Percentiles rank a stretch among this genome's conserved stretches.
Conservation (phyloP, 2,329 filamentous ascomycete species). For the Microcyclospora tardicrescens region DNA sequence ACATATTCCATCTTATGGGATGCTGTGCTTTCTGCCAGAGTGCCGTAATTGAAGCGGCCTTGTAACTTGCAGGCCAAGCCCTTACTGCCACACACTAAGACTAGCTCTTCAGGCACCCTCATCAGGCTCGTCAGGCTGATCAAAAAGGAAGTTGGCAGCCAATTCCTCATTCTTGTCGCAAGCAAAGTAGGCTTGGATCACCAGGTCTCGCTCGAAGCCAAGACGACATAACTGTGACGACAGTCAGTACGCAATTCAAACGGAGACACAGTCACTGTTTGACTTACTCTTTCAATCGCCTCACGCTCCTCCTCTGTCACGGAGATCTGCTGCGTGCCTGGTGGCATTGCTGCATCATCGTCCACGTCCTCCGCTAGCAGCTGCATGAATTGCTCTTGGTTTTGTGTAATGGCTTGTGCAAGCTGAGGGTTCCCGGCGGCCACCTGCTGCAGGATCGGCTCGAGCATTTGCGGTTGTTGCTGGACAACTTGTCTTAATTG, state of each 20-base stretch:
- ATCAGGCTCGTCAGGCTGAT: constrained; percentile 69
- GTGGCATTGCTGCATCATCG: constrained; percentile 73
- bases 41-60: no score
- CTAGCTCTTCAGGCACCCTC: constrained; percentile 7
- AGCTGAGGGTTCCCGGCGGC: constrained; percentile 90
- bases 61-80: no score
- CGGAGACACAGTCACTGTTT: background rate
- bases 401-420: constrained; percentile 78
- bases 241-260: constrained; percentile 7
- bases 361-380: constrained; percentile 74
- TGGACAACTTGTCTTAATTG: constrained; percentile 94
- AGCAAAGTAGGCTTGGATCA: constrained; percentile 96
- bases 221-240: constrained; percentile 64
- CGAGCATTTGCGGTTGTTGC: constrained; percentile 95
- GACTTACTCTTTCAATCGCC: constrained; percentile 80
- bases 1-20: no score
- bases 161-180: constrained; percentile 99
- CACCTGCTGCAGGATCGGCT: constrained; percentile 93
- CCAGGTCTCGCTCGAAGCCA: constrained; percentile 82
- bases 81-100: no score
- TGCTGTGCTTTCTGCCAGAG: no score
- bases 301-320: constrained; percentile 95
- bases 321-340: constrained; percentile 75
- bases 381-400: constrained; percentile 86
- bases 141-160: constrained; percentile 94